phyloP scores from a whole-genome alignment of 1,139 yeast genomes.

The Geotrichum reessii region DNA sequence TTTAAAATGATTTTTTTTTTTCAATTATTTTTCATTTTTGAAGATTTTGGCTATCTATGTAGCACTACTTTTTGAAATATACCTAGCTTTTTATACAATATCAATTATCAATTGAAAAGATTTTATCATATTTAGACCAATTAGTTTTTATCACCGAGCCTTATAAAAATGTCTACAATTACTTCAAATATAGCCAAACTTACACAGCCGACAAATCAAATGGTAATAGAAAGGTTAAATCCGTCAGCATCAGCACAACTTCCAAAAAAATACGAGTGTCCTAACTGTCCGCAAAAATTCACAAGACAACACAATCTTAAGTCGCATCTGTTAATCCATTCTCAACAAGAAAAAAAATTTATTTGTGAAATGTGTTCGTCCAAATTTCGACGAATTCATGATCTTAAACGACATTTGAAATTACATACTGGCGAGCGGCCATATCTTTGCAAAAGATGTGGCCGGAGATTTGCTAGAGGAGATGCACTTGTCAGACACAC shows the following conservation, averaged over 20 bases:
- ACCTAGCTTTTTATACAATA: background rate
- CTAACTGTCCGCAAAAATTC: background rate
- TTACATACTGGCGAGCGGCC: slow-evolving; percentile 76
- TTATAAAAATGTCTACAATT: background rate
- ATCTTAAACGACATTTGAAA: slow-evolving; percentile 67
- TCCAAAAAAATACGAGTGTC: background rate
- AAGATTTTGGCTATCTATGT: background rate
- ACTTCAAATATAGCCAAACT: slow-evolving; percentile 4
- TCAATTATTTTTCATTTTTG: background rate
- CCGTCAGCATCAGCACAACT: background rate
- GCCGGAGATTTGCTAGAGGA: slow-evolving; percentile 64
- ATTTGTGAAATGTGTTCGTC: slow-evolving; percentile 58
- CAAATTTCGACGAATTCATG: slow-evolving; percentile 67
- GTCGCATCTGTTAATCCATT: slow-evolving; percentile 13
- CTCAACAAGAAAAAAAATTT: slow-evolving; percentile 49
- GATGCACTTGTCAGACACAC: slow-evolving; percentile 69
- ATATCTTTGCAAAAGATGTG: slow-evolving; percentile 55
- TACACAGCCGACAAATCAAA: background rate
- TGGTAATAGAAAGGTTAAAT: too few relatives aligned
- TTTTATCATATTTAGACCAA: background rate
- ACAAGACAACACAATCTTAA: slow-evolving; percentile 9
- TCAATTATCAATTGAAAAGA: background rate
- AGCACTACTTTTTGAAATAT: background rate
- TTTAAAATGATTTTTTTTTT: background rate
- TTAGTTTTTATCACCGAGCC: too few relatives aligned